phyloP scores from a whole-genome alignment of 106 monocot genomes.

The Gastrodia elata region DNA sequence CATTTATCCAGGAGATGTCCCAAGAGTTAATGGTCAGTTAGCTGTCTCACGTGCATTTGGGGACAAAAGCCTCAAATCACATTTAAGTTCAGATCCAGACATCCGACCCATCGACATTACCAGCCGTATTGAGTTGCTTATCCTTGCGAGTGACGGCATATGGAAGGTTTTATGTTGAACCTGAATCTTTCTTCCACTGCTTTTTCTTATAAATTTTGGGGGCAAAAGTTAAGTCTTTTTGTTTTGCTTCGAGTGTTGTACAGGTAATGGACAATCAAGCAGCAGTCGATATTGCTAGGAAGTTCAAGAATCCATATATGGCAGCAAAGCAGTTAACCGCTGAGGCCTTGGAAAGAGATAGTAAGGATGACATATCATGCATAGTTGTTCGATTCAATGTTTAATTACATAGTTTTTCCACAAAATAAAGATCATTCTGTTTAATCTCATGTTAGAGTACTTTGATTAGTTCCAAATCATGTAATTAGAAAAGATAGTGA shows the following conservation, averaged over 20 bases:
- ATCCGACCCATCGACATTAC: slow-evolving; percentile 35
- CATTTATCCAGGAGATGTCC: slow-evolving; percentile 56
- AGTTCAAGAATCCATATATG: slow-evolving; percentile 39
- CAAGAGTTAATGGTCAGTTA: slow-evolving; percentile 71
- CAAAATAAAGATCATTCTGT: too few relatives aligned
- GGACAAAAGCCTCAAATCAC: slow-evolving; percentile 69
- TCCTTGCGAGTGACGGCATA: slow-evolving; percentile 74
- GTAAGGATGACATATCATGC: slow-evolving; percentile 79
- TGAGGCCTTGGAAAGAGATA: slow-evolving; percentile 44
- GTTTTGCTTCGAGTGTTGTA: not conserved
- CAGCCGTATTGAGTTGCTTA: slow-evolving; percentile 37
- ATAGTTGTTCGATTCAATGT: slow-evolving; percentile 50
- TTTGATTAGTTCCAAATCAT: too few relatives aligned
- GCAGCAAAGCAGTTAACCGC: slow-evolving; percentile 52
- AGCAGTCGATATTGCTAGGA: slow-evolving; percentile 48
- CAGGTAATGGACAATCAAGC: slow-evolving; percentile 68
- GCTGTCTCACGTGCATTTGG: slow-evolving; percentile 88
- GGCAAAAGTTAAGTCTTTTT: not conserved
- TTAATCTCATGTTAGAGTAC: too few relatives aligned
- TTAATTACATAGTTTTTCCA: too few relatives aligned
- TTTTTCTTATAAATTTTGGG: too few relatives aligned
- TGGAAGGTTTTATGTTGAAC: slow-evolving; percentile 52
- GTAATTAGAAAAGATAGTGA: too few relatives aligned
- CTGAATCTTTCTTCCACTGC: not conserved
- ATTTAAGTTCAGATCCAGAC: slow-evolving; percentile 63